Base-by-base conservation (phyloP, 2,329 filamentous ascomycete genomes). In the Microcyclospora pomicola region DNA sequence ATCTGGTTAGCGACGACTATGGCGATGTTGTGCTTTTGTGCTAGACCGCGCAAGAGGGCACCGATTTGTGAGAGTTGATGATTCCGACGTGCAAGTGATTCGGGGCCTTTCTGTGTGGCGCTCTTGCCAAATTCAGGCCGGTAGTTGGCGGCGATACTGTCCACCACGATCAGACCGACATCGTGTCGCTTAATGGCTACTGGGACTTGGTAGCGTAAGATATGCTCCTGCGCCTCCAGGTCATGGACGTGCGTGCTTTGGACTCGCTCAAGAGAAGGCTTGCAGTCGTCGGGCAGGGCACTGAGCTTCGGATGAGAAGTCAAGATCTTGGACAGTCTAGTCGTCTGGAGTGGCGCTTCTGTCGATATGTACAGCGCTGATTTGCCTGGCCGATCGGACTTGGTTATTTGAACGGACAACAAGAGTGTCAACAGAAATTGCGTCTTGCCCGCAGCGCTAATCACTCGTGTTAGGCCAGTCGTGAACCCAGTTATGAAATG, bases 1-100 rank as follows among this genome's bases (percentile, higher is more conserved):
- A 98, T 88, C 60, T 98, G 91, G 56, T 98, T 98, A 5, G 88
- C 82, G 2, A 95, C 82, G 1, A 98, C 86, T 19, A 98, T 71
- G 15, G 86, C 87, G 33, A 95, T 67, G 46, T 80, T 70, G 52
- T 92, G 68, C 31, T 71, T 73, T 29, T 74, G 72, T 1, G 91
- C 91, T 1, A 96, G 64, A 30, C 79, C 72, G 28, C 86, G 75
- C 15, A 98, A 68, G 36, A 84, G 67, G 31, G 78, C 73, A 28
- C 88, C 83, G 2, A 94, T 66, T 24, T 78, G 77, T 12, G 84
- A 71, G 36, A 98, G 73, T 54, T 93, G 82, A 36, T 73, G 68
- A 45, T 80, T 79, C 44, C 91, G 75, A 30, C 77, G 76, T 16
- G 81, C 83, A 67, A 96, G 77, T 45, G 76, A 75, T n/a, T 59